Evolutionary conservation across 768 basidiomycete species (phyloP).

Genomic region (Termitomyces sp.): DNA sequence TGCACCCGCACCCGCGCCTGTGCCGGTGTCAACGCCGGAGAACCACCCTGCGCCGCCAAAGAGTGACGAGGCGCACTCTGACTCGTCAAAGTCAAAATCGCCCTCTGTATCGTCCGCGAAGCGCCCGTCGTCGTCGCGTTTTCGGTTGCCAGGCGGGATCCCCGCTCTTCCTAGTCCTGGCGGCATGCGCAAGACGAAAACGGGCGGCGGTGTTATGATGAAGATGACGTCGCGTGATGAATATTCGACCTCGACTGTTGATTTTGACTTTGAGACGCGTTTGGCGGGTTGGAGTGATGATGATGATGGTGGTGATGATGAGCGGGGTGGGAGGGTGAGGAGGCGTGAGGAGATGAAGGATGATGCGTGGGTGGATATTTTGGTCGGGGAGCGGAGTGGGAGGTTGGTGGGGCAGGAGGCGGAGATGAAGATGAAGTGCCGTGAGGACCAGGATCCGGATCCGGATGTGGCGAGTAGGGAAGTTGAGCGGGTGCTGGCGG

Average conservation of each 20-base stretch:
- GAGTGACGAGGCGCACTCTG: conserved; percentile 30
- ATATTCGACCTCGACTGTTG: too few species aligned
- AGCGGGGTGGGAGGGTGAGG: conserved; percentile 38
- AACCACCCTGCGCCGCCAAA: background rate
- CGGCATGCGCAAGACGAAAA: conserved; percentile 36
- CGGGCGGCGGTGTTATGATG: conserved; percentile 15
- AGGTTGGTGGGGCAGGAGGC: conserved; percentile 55
- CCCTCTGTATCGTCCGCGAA: conserved; percentile 27
- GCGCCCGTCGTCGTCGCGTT: conserved; percentile 35
- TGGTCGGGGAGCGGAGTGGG: conserved; percentile 55
- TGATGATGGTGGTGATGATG: too few species aligned
- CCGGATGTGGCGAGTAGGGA: conserved; percentile 73
- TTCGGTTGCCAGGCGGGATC: conserved; percentile 49
- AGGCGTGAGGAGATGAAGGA: conserved; percentile 46
- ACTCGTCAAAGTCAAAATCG: conserved; percentile 23
- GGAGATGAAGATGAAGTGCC: conserved; percentile 17
- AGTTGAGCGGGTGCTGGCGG: conserved; percentile 66
- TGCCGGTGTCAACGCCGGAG: background rate
- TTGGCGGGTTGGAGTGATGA: conserved; percentile 34
- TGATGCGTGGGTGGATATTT: conserved; percentile 87
- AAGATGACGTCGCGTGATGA: too few species aligned
- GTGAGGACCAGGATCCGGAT: conserved; percentile 31
- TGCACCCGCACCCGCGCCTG: conserved; percentile 15
- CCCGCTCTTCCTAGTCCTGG: conserved; percentile 55
- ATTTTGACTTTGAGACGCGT: conserved; percentile 75